Evolutionary conservation across 768 basidiomycete genomes (phyloP).

Genomic region (Tephrocybe sp.): DNA sequence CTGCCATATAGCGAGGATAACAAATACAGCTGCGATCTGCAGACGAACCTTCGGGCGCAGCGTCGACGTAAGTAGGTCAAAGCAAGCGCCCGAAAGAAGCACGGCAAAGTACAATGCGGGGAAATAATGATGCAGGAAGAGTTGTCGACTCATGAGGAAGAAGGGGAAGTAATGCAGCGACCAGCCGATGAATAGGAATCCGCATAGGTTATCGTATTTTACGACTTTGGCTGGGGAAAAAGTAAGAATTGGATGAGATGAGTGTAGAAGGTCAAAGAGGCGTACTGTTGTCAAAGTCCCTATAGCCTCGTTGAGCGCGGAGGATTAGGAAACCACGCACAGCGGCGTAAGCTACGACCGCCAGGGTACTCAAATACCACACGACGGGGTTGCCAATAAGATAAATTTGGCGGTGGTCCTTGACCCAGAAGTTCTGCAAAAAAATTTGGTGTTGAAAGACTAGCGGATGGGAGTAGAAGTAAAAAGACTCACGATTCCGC

Average conservation of each 20-base stretch:
- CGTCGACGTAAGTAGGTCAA: slow-evolving; percentile 82
- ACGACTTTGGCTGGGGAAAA: slow-evolving; percentile 67
- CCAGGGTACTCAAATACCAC: slow-evolving; percentile 83
- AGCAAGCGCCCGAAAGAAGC: slow-evolving; percentile 69
- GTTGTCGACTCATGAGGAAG: slow-evolving; percentile 95
- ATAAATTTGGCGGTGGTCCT: slow-evolving; percentile 94
- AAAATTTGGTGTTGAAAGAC: slow-evolving; percentile 6
- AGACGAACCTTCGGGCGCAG: slow-evolving; percentile 74
- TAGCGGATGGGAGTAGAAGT: background rate
- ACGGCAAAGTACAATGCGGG: slow-evolving; percentile 95
- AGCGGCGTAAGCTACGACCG: slow-evolving; percentile 63
- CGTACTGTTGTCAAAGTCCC: slow-evolving; percentile 92
- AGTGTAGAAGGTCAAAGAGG: slow-evolving; percentile 3
- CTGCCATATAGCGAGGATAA: slow-evolving; percentile 73
- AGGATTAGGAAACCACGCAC: slow-evolving; percentile 81
- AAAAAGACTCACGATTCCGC: slow-evolving; percentile 79
- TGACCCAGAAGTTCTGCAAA: slow-evolving; percentile 99
- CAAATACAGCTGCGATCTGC: slow-evolving; percentile 75
- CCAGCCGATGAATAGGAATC: slow-evolving; percentile 93
- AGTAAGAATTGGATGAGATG: background rate
- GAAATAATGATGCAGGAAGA: slow-evolving; percentile 98
- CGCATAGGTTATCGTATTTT: slow-evolving; percentile 88
- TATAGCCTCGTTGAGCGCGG: slow-evolving; percentile 85
- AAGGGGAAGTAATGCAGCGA: slow-evolving; percentile 93
- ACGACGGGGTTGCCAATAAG: slow-evolving; percentile 91